Evolutionary conservation across 2,329 filamentous ascomycete species (phyloP).

Genomic region (Chrysoporthe deuterocubensis): DNA sequence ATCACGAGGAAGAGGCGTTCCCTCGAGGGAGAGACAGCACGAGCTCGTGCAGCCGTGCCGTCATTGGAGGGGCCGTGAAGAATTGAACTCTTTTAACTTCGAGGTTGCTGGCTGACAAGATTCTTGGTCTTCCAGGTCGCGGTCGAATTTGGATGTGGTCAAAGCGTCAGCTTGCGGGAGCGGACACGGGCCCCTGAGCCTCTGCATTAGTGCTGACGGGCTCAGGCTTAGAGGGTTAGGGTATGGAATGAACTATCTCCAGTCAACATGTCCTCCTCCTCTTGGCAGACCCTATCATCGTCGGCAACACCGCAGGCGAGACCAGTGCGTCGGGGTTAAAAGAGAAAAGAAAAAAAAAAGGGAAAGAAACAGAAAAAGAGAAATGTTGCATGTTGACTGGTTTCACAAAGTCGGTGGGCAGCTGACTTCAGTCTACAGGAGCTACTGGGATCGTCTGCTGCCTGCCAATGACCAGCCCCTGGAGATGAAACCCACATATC

Average conservation of each 20-base stretch:
- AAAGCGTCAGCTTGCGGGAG: neutral
- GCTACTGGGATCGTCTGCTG: neutral
- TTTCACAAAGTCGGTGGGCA: neutral
- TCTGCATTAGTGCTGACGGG: neutral
- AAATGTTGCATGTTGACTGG: neutral
- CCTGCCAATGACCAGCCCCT: neutral
- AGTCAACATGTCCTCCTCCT: neutral
- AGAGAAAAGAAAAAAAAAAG: neutral
- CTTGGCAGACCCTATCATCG: neutral
- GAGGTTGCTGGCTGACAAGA: too few species aligned
- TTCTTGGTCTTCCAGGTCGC: neutral
- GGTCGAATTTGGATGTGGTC: constrained; percentile 5
- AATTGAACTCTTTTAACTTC: too few species aligned
- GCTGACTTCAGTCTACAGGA: neutral
- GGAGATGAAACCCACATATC: neutral
- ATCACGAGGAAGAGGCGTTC: too few species aligned
- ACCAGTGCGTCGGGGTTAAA: too few species aligned
- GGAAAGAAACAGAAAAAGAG: neutral
- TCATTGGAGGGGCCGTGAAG: too few species aligned
- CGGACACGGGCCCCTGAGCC: constrained; percentile 5
- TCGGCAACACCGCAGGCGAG: neutral
- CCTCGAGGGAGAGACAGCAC: too few species aligned
- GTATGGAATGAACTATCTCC: neutral
- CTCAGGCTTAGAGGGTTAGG: neutral
- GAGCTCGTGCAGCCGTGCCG: neutral